Evolutionary conservation across 768 basidiomycete species (phyloP).

Genomic region (Lactarius quietus): DNA sequence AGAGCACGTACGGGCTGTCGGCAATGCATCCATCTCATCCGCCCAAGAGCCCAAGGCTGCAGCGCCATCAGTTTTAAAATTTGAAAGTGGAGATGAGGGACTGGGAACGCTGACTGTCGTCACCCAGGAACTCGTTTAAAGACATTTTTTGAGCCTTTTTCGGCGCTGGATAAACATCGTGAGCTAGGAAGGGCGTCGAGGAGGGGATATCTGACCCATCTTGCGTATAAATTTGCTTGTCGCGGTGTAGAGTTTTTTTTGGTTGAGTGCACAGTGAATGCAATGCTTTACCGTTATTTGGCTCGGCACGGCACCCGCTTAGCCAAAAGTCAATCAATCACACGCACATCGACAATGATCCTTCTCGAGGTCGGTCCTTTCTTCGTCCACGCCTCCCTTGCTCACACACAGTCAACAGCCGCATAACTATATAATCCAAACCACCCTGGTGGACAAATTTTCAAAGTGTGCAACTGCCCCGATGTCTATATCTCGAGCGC

Average conservation of each 20-base stretch:
- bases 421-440: conserved; percentile 91
- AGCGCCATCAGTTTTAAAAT: conserved; percentile 24
- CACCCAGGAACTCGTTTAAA: conserved; percentile 88
- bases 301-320: conserved; percentile 1
- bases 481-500: conserved; percentile 10
- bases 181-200: not conserved
- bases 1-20: conserved; percentile 81
- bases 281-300: conserved; percentile 28
- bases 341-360: conserved; percentile 53
- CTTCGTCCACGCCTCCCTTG: not conserved
- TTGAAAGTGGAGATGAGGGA: conserved; percentile 23
- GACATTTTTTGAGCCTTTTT: conserved; percentile 92
- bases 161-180: conserved; percentile 56
- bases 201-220: conserved; percentile 32
- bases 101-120: conserved; percentile 56
- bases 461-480: conserved; percentile 55
- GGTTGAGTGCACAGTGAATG: conserved; percentile 17
- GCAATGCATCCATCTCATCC: conserved; percentile 94
- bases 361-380: conserved; percentile 63
- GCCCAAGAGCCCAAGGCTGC: conserved; percentile 94
- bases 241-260: conserved; percentile 11
- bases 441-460: conserved; percentile 82
- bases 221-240: conserved; percentile 24
- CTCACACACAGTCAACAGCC: conserved; percentile 45
- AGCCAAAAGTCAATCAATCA: not conserved